A percentile compares a stretch with the other conserved stretches of the same genome.
Conservation (phyloP, 352 stramenopile genomes). For the Phytophthora melonis region DNA sequence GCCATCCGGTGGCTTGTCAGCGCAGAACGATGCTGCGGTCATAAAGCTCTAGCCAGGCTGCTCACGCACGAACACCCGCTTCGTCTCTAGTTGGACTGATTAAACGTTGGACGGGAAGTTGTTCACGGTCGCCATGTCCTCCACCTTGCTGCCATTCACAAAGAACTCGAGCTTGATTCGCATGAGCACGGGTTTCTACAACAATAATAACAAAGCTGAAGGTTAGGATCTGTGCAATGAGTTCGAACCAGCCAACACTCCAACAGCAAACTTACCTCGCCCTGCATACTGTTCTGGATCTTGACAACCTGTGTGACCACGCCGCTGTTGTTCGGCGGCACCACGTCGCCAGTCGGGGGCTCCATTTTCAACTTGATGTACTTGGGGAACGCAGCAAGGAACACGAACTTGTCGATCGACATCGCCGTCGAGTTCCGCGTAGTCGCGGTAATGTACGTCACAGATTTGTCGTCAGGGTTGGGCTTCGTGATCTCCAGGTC, state of each 20-base stretch:
- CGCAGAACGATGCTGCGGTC: conserved; percentile 21
- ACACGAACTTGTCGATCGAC: conserved; percentile 93
- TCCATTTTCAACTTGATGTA: conserved; percentile 99
- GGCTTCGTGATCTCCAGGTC: conserved; percentile 93
- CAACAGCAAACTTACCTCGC: conserved; percentile 64
- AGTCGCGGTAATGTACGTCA: conserved; percentile 93
- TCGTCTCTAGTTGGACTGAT: conserved; percentile 31
- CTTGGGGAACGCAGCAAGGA: conserved; percentile 97
- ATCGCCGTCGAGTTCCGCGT: conserved; percentile 93
- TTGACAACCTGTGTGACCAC: conserved; percentile 95
- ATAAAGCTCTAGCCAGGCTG: conserved; percentile 25
- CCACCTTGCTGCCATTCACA: conserved; percentile 85
- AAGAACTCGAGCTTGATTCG: conserved; percentile 87
- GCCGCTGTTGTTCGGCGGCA: conserved; percentile 86
- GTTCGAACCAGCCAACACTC: neutral
- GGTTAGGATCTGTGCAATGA: conserved; percentile 8
- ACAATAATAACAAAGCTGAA: conserved; percentile 20
- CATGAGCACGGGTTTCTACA: conserved; percentile 90
- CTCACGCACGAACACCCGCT: conserved; percentile 7
- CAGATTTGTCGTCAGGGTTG: conserved; percentile 92
- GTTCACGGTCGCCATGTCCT: conserved; percentile 86
- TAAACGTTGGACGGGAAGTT: conserved; percentile 81
- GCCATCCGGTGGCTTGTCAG: conserved; percentile 16
- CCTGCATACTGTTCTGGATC: conserved; percentile 96
- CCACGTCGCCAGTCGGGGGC: conserved; percentile 92